phyloP scores from a whole-genome alignment of 2,329 filamentous ascomycete species.

The Beauveria pseudobassiana region DNA sequence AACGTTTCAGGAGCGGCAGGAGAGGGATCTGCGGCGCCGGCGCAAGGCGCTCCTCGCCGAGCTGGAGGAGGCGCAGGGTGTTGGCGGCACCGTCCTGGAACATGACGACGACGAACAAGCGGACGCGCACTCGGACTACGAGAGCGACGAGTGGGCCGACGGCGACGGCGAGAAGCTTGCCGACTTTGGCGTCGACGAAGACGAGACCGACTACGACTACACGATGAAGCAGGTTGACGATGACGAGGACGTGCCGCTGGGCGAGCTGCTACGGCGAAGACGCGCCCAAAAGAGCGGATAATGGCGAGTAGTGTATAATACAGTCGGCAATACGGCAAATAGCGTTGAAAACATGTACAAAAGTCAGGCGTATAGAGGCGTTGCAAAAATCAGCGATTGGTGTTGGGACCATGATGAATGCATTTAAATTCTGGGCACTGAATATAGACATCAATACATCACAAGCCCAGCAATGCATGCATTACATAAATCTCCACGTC shows the following conservation, averaged over 20 bases:
- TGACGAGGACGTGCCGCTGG: slow-evolving; percentile 44
- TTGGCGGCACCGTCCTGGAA: slow-evolving; percentile 50
- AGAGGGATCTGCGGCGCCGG: slow-evolving; percentile 34
- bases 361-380: neutral
- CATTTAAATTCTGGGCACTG: neutral
- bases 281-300: slow-evolving; percentile 26
- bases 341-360: neutral
- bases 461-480: too few species aligned
- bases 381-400: neutral
- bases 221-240: slow-evolving; percentile 56
- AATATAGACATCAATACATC: too few species aligned
- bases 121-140: slow-evolving; percentile 63
- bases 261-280: slow-evolving; percentile 50
- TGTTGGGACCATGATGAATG: neutral
- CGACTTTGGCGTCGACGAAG: slow-evolving; percentile 76
- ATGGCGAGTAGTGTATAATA: slow-evolving; percentile 18
- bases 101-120: slow-evolving; percentile 26
- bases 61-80: slow-evolving; percentile 48
- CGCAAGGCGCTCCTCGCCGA: slow-evolving; percentile 37
- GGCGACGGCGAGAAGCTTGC: slow-evolving; percentile 65
- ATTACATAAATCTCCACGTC: too few species aligned
- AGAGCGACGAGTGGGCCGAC: slow-evolving; percentile 72
- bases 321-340: neutral
- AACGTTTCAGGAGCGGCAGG: slow-evolving; percentile 44
- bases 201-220: slow-evolving; percentile 59